A percentile compares a stretch with the other conserved stretches of the same genome.
Evolutionary conservation across 768 basidiomycete species (phyloP).

Genomic region (Leccinellum luteum): DNA sequence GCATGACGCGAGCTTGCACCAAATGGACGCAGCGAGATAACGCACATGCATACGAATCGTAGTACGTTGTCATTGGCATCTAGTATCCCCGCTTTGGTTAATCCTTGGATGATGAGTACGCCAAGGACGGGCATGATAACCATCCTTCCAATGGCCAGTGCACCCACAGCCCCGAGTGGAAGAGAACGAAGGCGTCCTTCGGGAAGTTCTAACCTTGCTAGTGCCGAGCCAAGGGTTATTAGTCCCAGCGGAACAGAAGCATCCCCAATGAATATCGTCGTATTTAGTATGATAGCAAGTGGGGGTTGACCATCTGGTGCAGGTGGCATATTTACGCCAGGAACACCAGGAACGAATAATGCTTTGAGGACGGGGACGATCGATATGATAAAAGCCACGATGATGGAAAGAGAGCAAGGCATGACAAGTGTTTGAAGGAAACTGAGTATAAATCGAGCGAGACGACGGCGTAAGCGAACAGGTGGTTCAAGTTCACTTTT

Average conservation of each 20-base stretch:
- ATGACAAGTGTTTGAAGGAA: constrained; percentile 40
- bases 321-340: constrained; percentile 40
- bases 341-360: constrained; percentile 49
- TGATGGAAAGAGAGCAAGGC: constrained; percentile 53
- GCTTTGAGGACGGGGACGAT: constrained; percentile 57
- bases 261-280: constrained; percentile 55
- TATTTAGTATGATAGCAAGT: constrained; percentile 58
- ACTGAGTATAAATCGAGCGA: constrained; percentile 3
- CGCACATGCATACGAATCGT: constrained; percentile 68
- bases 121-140: constrained; percentile 60
- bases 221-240: constrained; percentile 58
- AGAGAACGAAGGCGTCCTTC: constrained; percentile 41
- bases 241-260: constrained; percentile 65
- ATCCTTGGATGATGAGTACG: constrained; percentile 50
- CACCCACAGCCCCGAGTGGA: constrained; percentile 50
- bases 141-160: constrained; percentile 53
- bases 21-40: constrained; percentile 6
- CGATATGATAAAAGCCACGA: constrained; percentile 53
- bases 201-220: constrained; percentile 58
- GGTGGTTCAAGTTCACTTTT: constrained; percentile 4
- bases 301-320: constrained; percentile 71
- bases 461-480: constrained; percentile 2
- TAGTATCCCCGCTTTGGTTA: constrained; percentile 49
- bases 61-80: constrained; percentile 53
- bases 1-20: not conserved